Evolutionary conservation across 371 early-diverging fungal species (phyloP).

Genomic region (Blyttiomyces sp.): DNA sequence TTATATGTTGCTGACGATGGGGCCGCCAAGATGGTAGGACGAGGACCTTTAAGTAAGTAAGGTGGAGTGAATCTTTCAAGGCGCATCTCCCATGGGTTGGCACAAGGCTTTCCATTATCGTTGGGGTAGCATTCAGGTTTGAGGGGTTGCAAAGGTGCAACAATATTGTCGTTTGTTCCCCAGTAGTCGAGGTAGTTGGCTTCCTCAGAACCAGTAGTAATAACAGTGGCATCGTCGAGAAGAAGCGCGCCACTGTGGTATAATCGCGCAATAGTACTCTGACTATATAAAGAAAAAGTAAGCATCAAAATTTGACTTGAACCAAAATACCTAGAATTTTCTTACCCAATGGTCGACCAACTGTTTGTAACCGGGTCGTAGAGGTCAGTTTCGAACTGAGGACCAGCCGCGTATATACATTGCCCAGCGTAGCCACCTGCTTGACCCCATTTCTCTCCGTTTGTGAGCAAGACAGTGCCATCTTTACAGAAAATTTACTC

Average conservation of each 20-base stretch:
- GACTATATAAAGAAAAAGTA: slow-evolving; percentile 1
- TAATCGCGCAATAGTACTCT: slow-evolving; percentile 17
- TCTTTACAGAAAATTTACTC: slow-evolving; percentile 14
- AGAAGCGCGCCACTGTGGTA: slow-evolving; percentile 38
- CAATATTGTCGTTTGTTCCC: slow-evolving; percentile 4
- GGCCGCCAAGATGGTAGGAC: slow-evolving; percentile 10
- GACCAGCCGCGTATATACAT: slow-evolving; percentile 20
- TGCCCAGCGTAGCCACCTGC: slow-evolving; percentile 39
- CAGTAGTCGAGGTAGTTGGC: slow-evolving; percentile 29
- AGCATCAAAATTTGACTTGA: neutral
- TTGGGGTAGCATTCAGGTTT: neutral
- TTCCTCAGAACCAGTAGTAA: slow-evolving; percentile 36
- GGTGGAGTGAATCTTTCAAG: slow-evolving; percentile 35
- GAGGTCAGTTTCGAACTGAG: slow-evolving; percentile 23
- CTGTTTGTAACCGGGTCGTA: slow-evolving; percentile 29
- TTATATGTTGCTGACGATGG: slow-evolving; percentile 24
- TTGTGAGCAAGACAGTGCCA: slow-evolving; percentile 27
- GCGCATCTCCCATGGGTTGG: slow-evolving; percentile 24
- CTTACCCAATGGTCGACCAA: slow-evolving; percentile 27
- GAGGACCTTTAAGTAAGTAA: slow-evolving; percentile 18
- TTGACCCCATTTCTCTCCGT: slow-evolving; percentile 29
- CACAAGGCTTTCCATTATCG: slow-evolving; percentile 10
- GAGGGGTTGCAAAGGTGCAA: neutral
- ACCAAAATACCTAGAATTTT: no score
- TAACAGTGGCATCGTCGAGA: slow-evolving; percentile 21